Percentiles rank a stretch among this genome's conserved stretches.
These are phyloP conservation scores for Cicer bijugum DNA, from an alignment of 306 rosid genomes.

Conservation along the genomic window DNA sequence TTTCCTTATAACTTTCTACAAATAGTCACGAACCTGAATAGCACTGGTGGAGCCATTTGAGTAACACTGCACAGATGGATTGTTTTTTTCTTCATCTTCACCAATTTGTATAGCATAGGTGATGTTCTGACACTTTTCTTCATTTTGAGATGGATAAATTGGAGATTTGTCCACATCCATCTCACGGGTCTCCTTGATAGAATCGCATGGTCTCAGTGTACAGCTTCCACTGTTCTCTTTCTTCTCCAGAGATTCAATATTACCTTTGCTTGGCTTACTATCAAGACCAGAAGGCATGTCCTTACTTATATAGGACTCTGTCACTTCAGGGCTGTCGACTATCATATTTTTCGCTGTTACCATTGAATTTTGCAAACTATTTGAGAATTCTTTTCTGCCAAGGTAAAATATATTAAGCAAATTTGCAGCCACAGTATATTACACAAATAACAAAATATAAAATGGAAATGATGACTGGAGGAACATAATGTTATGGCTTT, in stretches of 20 bases:
- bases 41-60: slow-evolving; percentile 50
- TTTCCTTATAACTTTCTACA: background rate
- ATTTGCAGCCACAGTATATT: slow-evolving; percentile 14
- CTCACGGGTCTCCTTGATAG: slow-evolving; percentile 39
- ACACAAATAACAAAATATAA: slow-evolving; percentile 30
- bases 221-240: slow-evolving; percentile 42
- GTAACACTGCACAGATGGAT: slow-evolving; percentile 38
- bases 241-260: slow-evolving; percentile 38
- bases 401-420: slow-evolving; percentile 32
- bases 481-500: slow-evolving; percentile 27
- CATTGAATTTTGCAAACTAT: slow-evolving; percentile 48
- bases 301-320: slow-evolving; percentile 42
- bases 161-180: slow-evolving; percentile 42
- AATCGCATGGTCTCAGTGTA: slow-evolving; percentile 20
- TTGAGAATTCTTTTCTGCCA: slow-evolving; percentile 52
- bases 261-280: slow-evolving; percentile 27
- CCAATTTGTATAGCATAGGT: slow-evolving; percentile 41
- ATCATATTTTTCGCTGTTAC: slow-evolving; percentile 40
- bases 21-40: slow-evolving; percentile 47
- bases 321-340: slow-evolving; percentile 43
- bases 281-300: slow-evolving; percentile 32
- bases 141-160: slow-evolving; percentile 39
- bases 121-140: slow-evolving; percentile 40
- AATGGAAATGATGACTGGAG: slow-evolving; percentile 19
- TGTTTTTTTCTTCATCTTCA: slow-evolving; percentile 41